Conservation (phyloP, 2,329 filamentous ascomycete species). For the Calonectria naviculata region DNA sequence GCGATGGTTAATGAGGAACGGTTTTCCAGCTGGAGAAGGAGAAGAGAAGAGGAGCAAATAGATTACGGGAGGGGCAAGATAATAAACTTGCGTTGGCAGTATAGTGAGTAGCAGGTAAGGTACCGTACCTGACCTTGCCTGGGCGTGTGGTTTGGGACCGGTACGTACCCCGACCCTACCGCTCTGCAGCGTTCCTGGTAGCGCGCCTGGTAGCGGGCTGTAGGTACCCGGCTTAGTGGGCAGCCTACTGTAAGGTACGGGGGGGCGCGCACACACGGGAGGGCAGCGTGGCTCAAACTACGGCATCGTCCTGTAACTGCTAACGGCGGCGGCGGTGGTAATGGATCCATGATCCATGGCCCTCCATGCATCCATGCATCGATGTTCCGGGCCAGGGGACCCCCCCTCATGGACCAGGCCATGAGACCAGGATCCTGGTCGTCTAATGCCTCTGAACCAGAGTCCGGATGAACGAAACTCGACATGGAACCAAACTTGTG, state of each 20-base stretch:
- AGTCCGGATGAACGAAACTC: constrained; percentile 10
- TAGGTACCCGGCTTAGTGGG: constrained; percentile 18
- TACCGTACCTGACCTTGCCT: constrained; percentile 6
- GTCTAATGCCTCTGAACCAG: not conserved
- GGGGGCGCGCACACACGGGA: constrained; percentile 1
- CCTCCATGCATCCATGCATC: not conserved
- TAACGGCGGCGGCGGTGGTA: constrained; percentile 43
- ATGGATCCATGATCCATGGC: constrained; percentile 33
- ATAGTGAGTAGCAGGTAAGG: constrained; percentile 9
- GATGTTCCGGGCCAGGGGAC: constrained; percentile 14
- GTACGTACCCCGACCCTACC: constrained; percentile 2
- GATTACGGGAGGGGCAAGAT: constrained; percentile 39
- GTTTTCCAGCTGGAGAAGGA: constrained; percentile 34
- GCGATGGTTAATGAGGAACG: constrained; percentile 32
- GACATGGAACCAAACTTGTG: constrained; percentile 24
- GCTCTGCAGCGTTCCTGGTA: not conserved
- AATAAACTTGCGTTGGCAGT: constrained; percentile 32
- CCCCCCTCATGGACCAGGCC: constrained; percentile 19
- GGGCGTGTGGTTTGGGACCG: not conserved
- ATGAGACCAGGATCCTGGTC: constrained; percentile 15
- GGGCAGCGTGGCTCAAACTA: constrained; percentile 5
- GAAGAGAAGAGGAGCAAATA: constrained; percentile 36
- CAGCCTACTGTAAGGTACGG: constrained; percentile 24
- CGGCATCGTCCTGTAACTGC: constrained; percentile 34
- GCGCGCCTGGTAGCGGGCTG: not conserved